Evolutionary conservation across 2,329 filamentous ascomycete species (phyloP).

Genomic region (Penicillium italicum): DNA sequence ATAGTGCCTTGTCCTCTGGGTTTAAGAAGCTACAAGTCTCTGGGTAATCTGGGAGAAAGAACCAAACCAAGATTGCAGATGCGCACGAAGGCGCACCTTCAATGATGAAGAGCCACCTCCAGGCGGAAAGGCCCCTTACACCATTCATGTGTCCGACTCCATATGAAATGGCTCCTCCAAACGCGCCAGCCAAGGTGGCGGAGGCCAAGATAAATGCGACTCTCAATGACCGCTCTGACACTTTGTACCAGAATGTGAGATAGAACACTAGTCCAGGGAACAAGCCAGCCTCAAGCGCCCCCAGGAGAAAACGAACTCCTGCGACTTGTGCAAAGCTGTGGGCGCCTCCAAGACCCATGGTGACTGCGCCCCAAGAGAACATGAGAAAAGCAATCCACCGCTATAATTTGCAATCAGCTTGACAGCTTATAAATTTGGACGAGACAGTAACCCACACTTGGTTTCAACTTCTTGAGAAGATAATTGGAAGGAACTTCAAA

Average conservation of each 20-base stretch:
- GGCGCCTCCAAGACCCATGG: neutral
- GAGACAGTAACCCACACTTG: neutral
- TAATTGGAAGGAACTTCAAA: neutral
- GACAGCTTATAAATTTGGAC: too few species aligned
- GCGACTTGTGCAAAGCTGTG: constrained; percentile 37
- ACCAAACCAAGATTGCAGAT: constrained; percentile 26
- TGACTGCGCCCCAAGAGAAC: neutral
- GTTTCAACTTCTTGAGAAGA: neutral
- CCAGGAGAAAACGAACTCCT: constrained; percentile 48
- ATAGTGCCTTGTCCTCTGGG: constrained; percentile 23
- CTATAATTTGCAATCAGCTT: neutral
- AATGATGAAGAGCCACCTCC: constrained; percentile 22
- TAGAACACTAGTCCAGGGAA: constrained; percentile 40
- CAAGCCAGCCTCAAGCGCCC: constrained; percentile 49
- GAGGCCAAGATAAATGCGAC: constrained; percentile 53
- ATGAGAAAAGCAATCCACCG: neutral
- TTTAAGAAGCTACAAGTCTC: constrained; percentile 30
- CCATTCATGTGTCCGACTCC: constrained; percentile 36
- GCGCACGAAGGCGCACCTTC: constrained; percentile 17
- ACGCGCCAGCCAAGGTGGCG: constrained; percentile 52
- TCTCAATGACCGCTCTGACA: constrained; percentile 54
- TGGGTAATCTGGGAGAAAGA: constrained; percentile 35
- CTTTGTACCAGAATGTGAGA: constrained; percentile 48
- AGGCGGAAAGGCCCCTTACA: neutral
- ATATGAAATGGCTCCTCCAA: constrained; percentile 54